Evolutionary conservation across 2,329 filamentous ascomycete genomes (phyloP), one percentile per base, ranked within the genome.

Genomic region (Fusarium odoratissimum): DNA sequence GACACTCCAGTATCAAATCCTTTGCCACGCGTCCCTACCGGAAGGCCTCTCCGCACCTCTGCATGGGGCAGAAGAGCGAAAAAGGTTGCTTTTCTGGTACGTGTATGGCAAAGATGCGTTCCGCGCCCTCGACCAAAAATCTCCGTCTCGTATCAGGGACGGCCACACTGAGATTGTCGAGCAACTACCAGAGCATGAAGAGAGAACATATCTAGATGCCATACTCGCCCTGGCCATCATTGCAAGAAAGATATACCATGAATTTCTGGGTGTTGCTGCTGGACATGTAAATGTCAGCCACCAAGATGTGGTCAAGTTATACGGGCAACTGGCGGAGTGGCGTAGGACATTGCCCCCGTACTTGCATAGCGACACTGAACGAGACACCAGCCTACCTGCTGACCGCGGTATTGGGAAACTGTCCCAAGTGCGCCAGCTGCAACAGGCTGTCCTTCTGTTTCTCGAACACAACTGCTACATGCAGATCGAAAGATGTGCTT

Each of bases 51-150:
- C 25, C 6, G 23, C 35, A 4, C 42, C 33, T 11, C 21, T 58
- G 5, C 13, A 49, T 38, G 55, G 55, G 2, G 28, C 25, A 8
- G 33, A 38, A 31, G 33, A 38, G 17, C 33, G 55, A 10, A 58
- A 38, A 14, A 31, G 33, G 25, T 19, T 58, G 13, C 55, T 58
- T 23, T 49, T 58, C 42, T 58, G 55, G 55, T 35, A 58, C 12
- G 55, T 58, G 8, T 58, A 51, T 19, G 55, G 55, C 6, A 58
- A 35, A 6, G 55, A 58, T 58, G 35, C 55, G 28, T 58, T 58
- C 33, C 42, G 21, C 19, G 28, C 42, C 13, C 55, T 58, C 12
- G 55, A 58, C 19, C 19, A 30, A n/a, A 58, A 58, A 3, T 17
- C 35, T 8, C 25, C 25, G 10, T 58, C 55, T 21, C 42, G 42